phyloP scores from a whole-genome alignment of 441 rosid species.

The Gossypium gossypioides region DNA sequence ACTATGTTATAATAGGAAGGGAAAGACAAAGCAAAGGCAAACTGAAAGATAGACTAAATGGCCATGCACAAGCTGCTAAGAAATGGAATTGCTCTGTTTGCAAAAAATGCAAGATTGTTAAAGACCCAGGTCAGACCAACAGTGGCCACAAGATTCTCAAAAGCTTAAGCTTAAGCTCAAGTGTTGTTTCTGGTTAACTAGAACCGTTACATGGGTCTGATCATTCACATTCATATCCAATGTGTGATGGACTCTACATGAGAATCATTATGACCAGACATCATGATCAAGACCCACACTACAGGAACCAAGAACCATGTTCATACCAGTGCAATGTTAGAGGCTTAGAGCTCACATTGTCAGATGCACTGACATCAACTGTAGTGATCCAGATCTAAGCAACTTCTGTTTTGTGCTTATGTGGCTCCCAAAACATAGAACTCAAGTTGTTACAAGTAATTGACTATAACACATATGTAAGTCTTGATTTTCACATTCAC shows the following conservation, averaged over 20 bases:
- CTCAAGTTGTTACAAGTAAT: neutral
- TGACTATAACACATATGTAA: neutral
- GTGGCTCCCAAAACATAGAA: neutral
- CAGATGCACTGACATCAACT: neutral
- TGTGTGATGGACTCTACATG: neutral
- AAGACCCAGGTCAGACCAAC: neutral
- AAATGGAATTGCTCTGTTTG: neutral
- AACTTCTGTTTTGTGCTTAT: neutral
- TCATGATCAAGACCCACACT: neutral
- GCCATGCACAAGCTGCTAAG: neutral
- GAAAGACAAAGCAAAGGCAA: neutral
- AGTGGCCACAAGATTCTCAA: neutral
- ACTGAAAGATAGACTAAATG: neutral
- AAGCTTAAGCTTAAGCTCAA: neutral
- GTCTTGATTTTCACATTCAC: neutral
- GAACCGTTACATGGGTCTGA: neutral
- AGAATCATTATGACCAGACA: neutral
- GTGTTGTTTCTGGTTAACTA: neutral
- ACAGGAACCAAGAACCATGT: neutral
- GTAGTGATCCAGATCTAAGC: neutral
- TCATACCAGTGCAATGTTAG: neutral
- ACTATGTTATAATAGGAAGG: neutral
- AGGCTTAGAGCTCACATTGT: neutral
- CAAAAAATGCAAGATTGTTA: neutral
- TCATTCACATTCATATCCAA: neutral